Evolutionary conservation across 805 yeast genomes (phyloP).

Genomic region (Schwanniomyces sp.): DNA sequence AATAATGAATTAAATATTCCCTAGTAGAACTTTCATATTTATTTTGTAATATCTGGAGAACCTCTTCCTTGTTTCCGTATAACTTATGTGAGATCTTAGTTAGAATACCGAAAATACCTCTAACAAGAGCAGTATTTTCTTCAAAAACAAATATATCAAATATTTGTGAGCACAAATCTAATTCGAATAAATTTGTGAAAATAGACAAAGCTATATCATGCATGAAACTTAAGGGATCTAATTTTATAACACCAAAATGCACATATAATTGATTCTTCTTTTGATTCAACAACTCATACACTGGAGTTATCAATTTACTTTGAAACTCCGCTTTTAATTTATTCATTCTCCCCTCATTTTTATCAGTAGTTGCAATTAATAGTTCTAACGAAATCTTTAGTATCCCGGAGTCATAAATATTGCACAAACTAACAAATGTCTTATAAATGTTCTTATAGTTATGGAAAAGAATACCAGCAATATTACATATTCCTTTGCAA

Average conservation of each 20-base stretch:
- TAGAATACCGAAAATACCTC: conserved; percentile 54
- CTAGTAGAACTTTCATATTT: neutral
- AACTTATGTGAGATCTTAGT: conserved; percentile 46
- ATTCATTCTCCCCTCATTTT: neutral
- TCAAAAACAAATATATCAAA: conserved; percentile 64
- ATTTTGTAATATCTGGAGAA: conserved; percentile 31
- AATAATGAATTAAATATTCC: conserved; percentile 20
- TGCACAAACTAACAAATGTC: conserved; percentile 40
- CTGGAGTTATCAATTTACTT: conserved; percentile 29
- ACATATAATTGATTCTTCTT: conserved; percentile 43
- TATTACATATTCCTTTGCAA: conserved; percentile 32
- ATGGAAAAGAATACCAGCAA: conserved; percentile 44
- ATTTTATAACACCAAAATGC: conserved; percentile 47
- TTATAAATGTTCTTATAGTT: conserved; percentile 31
- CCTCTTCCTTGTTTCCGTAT: conserved; percentile 50
- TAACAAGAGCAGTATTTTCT: conserved; percentile 54
- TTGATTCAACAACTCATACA: conserved; percentile 45
- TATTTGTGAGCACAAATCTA: conserved; percentile 49
- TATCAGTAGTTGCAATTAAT: conserved; percentile 1
- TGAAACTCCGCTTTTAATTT: conserved; percentile 5
- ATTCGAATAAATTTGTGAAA: conserved; percentile 44
- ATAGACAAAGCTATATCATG: conserved; percentile 40
- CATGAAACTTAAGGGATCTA: conserved; percentile 45
- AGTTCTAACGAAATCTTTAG: conserved; percentile 11
- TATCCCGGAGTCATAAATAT: conserved; percentile 34